Base-by-base conservation (phyloP, 75 land plant species). In the Gnetum montanum region DNA sequence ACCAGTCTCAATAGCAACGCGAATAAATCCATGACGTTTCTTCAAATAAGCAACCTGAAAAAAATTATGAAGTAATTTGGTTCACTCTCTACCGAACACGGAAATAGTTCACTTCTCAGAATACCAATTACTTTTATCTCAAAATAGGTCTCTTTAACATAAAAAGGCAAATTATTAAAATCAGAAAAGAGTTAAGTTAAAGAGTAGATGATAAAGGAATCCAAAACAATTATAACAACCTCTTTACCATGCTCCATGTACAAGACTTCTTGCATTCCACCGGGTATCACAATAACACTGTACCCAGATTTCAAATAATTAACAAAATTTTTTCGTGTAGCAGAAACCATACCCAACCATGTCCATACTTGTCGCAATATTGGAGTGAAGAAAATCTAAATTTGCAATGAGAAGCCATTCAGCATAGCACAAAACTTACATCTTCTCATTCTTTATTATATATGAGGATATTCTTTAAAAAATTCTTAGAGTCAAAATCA, bases 341-440 rank as follows among this genome's bases (percentile, higher is more conserved):
- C 98, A 49, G 90, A 82, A 28, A 82, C 52, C 22, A 85, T 66
- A 27, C 98, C 98, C 63, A 89, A 46, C 98, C 98, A 89, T 44
- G 96, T 66, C 90, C 96, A 89, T 56, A 93, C 64, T 31, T 93
- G 98, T 66, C 96, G 70, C 62, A 93, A 41, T 20, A 90, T 46
- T 43, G 98, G 98, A 19, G 88, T 85, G 49, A 67, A 78, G 55
- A 93, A 93, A 6, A 89, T 76, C 98, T 92, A 56, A n/a, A 36
- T n/a, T 56, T n/a, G 33, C 30, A n/a, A 13, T 43, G n/a, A n/a
- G n/a, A n/a, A n/a, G n/a, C n/a, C n/a, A n/a, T n/a, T n/a, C n/a
- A n/a, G n/a, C n/a, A n/a, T n/a, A n/a, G n/a, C n/a, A n/a, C n/a
- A n/a, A n/a, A n/a, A n/a, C n/a, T n/a, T n/a, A n/a, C n/a, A n/a